Conservation (phyloP, 768 basidiomycete species). For the Suillus fuscotomentosus region DNA sequence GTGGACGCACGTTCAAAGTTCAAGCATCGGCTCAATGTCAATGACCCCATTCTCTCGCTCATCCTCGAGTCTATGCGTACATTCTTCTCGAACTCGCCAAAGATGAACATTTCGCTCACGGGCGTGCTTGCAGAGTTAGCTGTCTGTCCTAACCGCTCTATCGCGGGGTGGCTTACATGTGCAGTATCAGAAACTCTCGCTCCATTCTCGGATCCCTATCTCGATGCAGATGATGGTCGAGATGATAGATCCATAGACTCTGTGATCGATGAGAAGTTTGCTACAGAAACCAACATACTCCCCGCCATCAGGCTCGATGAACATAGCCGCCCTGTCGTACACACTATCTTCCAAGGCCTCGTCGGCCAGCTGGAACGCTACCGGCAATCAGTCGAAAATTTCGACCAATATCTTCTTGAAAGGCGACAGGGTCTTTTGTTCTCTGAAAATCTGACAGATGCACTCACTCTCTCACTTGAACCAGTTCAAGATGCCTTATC, state of each 20-base stretch:
- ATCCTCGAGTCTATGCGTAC: slow-evolving; percentile 68
- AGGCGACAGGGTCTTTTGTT: slow-evolving; percentile 88
- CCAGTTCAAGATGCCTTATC: slow-evolving; percentile 37
- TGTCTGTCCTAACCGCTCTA: slow-evolving; percentile 79
- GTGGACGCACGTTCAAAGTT: slow-evolving; percentile 37
- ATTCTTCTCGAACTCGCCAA: slow-evolving; percentile 85
- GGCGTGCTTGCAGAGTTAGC: slow-evolving; percentile 79
- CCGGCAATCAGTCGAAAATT: slow-evolving; percentile 68
- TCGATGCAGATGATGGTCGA: slow-evolving; percentile 46
- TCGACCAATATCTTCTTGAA: slow-evolving; percentile 83
- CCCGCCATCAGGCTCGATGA: slow-evolving; percentile 72
- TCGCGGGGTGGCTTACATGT: slow-evolving; percentile 89
- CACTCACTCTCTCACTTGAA: slow-evolving; percentile 72
- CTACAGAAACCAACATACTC: slow-evolving; percentile 53
- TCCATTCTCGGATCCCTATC: background rate
- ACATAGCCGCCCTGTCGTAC: slow-evolving; percentile 71
- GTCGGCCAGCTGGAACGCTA: slow-evolving; percentile 81
- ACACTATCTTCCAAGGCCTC: slow-evolving; percentile 78
- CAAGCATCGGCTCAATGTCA: slow-evolving; percentile 77
- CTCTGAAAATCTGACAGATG: slow-evolving; percentile 89
- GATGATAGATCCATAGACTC: slow-evolving; percentile 86
- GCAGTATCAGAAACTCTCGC: slow-evolving; percentile 38
- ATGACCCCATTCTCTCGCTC: slow-evolving; percentile 70
- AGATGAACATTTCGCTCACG: slow-evolving; percentile 86
- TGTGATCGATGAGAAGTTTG: slow-evolving; percentile 62